These are phyloP conservation scores for Mucor saturninus DNA, from an alignment of 371 early-diverging fungal species.

Conservation along the genomic window DNA sequence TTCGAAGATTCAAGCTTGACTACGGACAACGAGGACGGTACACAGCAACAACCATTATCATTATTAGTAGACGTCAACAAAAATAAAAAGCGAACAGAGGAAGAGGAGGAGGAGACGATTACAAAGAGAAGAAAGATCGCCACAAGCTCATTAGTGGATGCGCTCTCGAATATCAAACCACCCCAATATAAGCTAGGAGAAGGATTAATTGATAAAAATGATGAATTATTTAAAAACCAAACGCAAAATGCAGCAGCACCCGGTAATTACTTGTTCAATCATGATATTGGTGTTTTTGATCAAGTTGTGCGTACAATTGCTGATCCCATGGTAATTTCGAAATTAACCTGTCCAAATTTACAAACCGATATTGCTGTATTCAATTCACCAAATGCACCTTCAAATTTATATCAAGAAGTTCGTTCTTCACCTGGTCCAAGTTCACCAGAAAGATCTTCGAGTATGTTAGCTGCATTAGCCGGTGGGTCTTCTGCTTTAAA, in stretches of 20 bases:
- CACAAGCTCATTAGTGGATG: constrained; percentile 18
- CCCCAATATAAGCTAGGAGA: constrained; percentile 26
- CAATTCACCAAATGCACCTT: constrained; percentile 13
- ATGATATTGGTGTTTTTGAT: constrained; percentile 36
- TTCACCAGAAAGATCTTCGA: constrained; percentile 16
- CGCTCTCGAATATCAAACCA: constrained; percentile 27
- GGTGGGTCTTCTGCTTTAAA: constrained; percentile 27
- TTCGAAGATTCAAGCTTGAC: constrained; percentile 53
- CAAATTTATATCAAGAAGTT: constrained; percentile 5
- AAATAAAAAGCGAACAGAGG: constrained; percentile 3
- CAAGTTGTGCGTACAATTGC: constrained; percentile 41
- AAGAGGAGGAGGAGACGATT: constrained; percentile 3
- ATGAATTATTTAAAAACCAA: constrained; percentile 35
- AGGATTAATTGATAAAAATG: constrained; percentile 31
- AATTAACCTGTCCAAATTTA: constrained; percentile 49
- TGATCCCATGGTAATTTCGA: constrained; percentile 44
- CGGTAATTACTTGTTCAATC: constrained; percentile 45
- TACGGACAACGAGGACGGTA: constrained; percentile 16
- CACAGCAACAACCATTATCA: constrained; percentile 13
- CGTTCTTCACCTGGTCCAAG: constrained; percentile 17
- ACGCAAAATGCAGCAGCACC: constrained; percentile 50
- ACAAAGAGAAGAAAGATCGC: constrained; percentile 8
- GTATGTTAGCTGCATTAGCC: constrained; percentile 46
- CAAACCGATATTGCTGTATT: constrained; percentile 40
- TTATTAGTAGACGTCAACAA: neutral